Evolutionary conservation across 2,329 filamentous ascomycete genomes (phyloP).

Genomic region (Proliferodiscus dingleyae): DNA sequence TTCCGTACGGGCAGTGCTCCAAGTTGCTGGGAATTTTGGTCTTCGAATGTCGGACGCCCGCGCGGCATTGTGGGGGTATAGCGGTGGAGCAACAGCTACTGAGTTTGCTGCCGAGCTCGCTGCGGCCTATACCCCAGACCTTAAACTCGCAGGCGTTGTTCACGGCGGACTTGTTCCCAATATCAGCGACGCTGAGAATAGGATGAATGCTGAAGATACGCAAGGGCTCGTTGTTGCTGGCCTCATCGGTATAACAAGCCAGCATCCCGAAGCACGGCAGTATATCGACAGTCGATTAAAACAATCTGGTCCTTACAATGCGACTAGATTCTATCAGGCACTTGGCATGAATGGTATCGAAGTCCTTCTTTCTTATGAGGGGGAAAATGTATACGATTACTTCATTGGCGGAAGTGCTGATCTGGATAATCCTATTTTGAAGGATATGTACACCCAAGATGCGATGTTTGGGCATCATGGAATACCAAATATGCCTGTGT

Average conservation of each 20-base stretch:
- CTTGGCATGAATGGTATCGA: conserved; percentile 26
- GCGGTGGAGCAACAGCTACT: conserved; percentile 46
- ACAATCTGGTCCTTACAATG: conserved; percentile 28
- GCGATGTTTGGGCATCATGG: conserved; percentile 31
- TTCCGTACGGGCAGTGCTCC: conserved; percentile 13
- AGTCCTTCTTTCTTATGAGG: conserved; percentile 27
- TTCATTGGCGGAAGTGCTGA: conserved; percentile 35
- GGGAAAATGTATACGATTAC: conserved; percentile 37
- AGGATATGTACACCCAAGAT: conserved; percentile 6
- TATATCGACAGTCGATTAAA: conserved; percentile 12
- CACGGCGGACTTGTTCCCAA: conserved; percentile 45
- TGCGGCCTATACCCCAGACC: conserved; percentile 46
- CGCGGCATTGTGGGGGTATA: conserved; percentile 47
- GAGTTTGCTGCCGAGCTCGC: conserved; percentile 50
- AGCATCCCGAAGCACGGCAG: conserved; percentile 9
- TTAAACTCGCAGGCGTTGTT: conserved; percentile 44
- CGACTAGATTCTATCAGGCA: conserved; percentile 31
- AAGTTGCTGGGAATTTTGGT: neutral
- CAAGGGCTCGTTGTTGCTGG: conserved; percentile 24
- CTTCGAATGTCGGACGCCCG: conserved; percentile 1
- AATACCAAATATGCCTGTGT: conserved; percentile 42
- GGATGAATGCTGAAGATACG: conserved; percentile 30
- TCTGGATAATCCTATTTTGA: conserved; percentile 9
- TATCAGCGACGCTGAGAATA: conserved; percentile 34
- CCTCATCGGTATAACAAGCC: conserved; percentile 10